Percentiles rank a stretch among this genome's conserved stretches.
phyloP scores from a whole-genome alignment of 306 rosid genomes.

The Bauhinia variegata region DNA sequence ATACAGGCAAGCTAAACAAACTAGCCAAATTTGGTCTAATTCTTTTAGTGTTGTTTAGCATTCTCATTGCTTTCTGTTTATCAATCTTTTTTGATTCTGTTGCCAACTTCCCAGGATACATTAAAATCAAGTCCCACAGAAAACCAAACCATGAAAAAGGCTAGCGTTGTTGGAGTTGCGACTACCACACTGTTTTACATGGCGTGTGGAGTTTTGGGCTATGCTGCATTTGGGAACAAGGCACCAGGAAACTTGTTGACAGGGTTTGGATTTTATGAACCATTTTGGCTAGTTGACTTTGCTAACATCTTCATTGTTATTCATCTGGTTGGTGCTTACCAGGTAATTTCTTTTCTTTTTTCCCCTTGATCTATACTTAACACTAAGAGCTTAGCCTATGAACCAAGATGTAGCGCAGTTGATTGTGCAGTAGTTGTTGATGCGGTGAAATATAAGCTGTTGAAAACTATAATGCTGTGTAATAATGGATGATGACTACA shows the following conservation, averaged over 20 bases:
- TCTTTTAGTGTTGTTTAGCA: too few species aligned
- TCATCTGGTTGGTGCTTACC: conserved; percentile 54
- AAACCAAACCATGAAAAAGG: conserved; percentile 49
- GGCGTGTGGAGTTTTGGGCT: conserved; percentile 48
- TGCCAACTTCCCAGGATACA: conserved; percentile 38
- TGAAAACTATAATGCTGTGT: too few species aligned
- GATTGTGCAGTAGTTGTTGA: too few species aligned
- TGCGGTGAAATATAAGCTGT: too few species aligned
- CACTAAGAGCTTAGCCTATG: too few species aligned
- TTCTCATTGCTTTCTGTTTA: background rate
- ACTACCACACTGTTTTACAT: conserved; percentile 41
- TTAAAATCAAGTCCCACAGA: conserved; percentile 57
- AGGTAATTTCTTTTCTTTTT: conserved; percentile 37
- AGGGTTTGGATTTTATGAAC: conserved; percentile 66
- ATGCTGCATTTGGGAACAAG: conserved; percentile 53
- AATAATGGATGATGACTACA: too few species aligned
- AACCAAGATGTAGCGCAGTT: too few species aligned
- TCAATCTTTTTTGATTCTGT: background rate
- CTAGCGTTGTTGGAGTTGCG: background rate
- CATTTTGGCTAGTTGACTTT: conserved; percentile 53
- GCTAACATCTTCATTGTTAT: conserved; percentile 46
- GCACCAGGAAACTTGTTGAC: conserved; percentile 62
- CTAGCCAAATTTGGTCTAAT: too few species aligned
- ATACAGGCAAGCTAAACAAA: conserved; percentile 52
- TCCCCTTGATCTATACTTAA: too few species aligned